A percentile compares a stretch with the other conserved stretches of the same genome.
Conservation (phyloP, 805 yeast species). For the Schizosaccharomyces cryophilus region DNA sequence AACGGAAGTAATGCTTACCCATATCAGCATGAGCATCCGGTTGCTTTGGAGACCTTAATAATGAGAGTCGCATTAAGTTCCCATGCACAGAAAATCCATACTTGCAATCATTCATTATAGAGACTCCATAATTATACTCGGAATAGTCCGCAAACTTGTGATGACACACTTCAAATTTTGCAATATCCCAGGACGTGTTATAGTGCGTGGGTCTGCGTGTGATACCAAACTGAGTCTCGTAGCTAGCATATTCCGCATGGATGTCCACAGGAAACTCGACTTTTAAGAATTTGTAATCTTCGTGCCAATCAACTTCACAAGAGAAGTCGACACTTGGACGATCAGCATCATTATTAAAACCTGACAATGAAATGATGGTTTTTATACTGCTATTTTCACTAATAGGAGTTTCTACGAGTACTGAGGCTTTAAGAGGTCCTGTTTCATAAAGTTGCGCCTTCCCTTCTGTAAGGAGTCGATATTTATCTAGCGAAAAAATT, state of each 20-base stretch:
- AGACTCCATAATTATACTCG: constrained; percentile 67
- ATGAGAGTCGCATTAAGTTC: constrained; percentile 63
- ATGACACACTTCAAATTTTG: constrained; percentile 85
- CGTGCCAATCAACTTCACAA: constrained; percentile 62
- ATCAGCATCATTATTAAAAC: constrained; percentile 11
- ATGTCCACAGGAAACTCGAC: constrained; percentile 86
- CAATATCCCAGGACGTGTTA: constrained; percentile 89
- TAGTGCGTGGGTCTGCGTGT: constrained; percentile 83
- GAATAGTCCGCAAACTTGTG: constrained; percentile 86
- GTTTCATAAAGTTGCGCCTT: constrained; percentile 19
- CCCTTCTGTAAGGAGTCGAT: constrained; percentile 23
- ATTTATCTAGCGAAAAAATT: constrained; percentile 56
- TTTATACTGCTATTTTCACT: constrained; percentile 46
- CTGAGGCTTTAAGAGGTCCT: constrained; percentile 37
- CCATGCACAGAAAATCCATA: constrained; percentile 90
- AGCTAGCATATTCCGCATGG: constrained; percentile 50
- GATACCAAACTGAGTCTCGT: constrained; percentile 83
- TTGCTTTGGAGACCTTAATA: constrained; percentile 73
- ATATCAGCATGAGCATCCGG: constrained; percentile 91
- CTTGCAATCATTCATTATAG: constrained; percentile 60
- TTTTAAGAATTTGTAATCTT: constrained; percentile 64
- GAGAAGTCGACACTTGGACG: constrained; percentile 25
- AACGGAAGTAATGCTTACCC: constrained; percentile 63
- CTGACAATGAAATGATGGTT: constrained; percentile 18
- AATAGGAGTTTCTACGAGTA: constrained; percentile 31